These are phyloP conservation scores for Taphrina communis DNA, from an alignment of 1,139 yeast genomes.

Conservation along the genomic window DNA sequence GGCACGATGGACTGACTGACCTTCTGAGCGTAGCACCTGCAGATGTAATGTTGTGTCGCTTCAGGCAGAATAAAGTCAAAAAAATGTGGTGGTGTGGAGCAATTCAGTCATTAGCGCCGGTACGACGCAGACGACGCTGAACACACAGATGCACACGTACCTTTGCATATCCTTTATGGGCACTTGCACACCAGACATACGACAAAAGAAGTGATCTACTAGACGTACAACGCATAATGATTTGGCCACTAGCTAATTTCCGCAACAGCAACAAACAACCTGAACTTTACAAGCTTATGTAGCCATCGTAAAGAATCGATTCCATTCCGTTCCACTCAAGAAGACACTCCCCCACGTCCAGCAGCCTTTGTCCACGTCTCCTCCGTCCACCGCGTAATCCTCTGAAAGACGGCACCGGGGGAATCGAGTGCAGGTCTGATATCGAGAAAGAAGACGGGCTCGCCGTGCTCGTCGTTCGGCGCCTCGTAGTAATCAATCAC, in stretches of 20 bases:
- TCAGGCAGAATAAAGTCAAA: background rate
- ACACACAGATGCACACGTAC: too few relatives aligned
- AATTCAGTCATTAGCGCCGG: too few relatives aligned
- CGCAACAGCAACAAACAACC: background rate
- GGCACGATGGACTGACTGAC: background rate
- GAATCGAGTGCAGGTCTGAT: constrained; percentile 91
- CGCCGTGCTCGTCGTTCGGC: constrained; percentile 86
- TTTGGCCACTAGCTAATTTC: background rate
- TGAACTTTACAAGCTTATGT: too few relatives aligned
- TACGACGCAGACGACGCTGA: too few relatives aligned
- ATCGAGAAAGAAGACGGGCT: constrained; percentile 89
- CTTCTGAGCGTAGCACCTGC: background rate
- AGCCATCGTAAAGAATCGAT: too few relatives aligned
- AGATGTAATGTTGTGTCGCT: background rate
- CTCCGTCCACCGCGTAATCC: constrained; percentile 34
- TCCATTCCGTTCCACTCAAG: background rate
- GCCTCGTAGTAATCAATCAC: constrained; percentile 94
- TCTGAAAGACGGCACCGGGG: constrained; percentile 36
- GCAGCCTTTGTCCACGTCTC: constrained; percentile 40
- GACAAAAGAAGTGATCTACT: too few relatives aligned
- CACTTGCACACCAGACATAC: too few relatives aligned
- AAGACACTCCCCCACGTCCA: constrained; percentile 22
- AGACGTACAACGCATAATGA: background rate
- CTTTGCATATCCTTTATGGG: too few relatives aligned
- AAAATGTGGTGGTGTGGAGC: background rate